phyloP scores from a whole-genome alignment of 805 yeast genomes.

The Dipodascopsis tothii region DNA sequence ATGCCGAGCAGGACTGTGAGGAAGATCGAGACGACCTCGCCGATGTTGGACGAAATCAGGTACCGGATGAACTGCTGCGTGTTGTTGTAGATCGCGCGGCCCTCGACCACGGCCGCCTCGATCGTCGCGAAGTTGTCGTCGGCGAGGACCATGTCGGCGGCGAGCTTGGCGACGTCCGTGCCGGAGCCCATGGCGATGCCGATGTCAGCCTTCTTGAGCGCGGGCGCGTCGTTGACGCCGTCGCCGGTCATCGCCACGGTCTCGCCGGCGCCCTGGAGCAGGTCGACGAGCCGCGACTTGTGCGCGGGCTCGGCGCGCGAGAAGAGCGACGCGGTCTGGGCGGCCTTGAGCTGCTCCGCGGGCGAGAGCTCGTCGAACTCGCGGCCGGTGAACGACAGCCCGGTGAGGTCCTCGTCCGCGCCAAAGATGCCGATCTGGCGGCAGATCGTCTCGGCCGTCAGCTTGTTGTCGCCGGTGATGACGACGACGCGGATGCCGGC shows the following conservation, averaged over 20 bases:
- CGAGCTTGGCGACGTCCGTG: conserved; percentile 54
- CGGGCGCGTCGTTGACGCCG: conserved; percentile 61
- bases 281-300: conserved; percentile 46
- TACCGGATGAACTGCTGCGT: conserved; percentile 39
- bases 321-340: conserved; percentile 40
- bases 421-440: conserved; percentile 41
- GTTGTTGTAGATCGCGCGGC: conserved; percentile 41
- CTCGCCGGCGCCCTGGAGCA: conserved; percentile 39
- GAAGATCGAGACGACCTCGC: conserved; percentile 50
- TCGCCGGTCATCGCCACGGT: conserved; percentile 61
- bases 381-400: conserved; percentile 37
- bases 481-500: conserved; percentile 46
- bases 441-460: conserved; percentile 43
- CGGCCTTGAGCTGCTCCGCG: conserved; percentile 38
- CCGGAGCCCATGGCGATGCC: conserved; percentile 61
- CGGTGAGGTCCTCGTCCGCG: conserved; percentile 30
- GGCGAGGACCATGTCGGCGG: conserved; percentile 50
- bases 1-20: conserved; percentile 48
- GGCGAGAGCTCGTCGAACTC: conserved; percentile 33
- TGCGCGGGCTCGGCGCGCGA: conserved; percentile 54
- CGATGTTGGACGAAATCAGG: conserved; percentile 48
- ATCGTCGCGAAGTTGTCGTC: conserved; percentile 52
- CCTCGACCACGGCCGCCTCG: conserved; percentile 50
- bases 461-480: conserved; percentile 45
- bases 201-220: conserved; percentile 54